phyloP scores from a whole-genome alignment of 2,329 filamentous ascomycete genomes.

The Pseudogymnoascus sp. region DNA sequence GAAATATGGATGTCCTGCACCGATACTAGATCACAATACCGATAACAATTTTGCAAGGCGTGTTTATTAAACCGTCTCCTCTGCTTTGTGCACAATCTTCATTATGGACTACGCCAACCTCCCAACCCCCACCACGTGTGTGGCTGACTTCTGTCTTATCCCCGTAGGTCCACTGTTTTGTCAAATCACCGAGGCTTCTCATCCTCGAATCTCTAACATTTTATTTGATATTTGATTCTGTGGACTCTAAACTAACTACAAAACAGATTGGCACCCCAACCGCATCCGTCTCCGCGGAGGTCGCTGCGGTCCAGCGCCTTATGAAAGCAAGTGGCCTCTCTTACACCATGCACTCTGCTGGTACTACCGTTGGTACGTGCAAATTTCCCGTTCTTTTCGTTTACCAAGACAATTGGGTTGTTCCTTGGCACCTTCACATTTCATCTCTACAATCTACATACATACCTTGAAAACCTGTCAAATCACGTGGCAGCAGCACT shows the following conservation, averaged over 20 bases:
- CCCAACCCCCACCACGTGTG: slow-evolving; percentile 65
- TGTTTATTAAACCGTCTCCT: not conserved
- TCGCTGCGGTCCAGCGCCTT: slow-evolving; percentile 81
- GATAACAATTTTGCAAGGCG: not conserved
- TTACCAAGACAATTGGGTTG: not conserved
- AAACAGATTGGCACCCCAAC: slow-evolving; percentile 68
- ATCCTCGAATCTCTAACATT: not conserved
- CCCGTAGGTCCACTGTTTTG: slow-evolving; percentile 47
- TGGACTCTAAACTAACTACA: slow-evolving; percentile 5
- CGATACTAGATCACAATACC: not conserved
- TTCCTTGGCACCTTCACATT: not conserved
- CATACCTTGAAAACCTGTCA: not conserved
- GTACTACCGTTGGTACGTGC: slow-evolving; percentile 77
- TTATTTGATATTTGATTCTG: not conserved
- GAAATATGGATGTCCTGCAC: not conserved
- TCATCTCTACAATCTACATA: not conserved
- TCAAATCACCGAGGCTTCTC: not conserved
- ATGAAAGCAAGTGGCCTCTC: slow-evolving; percentile 73
- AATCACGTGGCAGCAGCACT: not conserved
- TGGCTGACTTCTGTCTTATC: slow-evolving; percentile 86
- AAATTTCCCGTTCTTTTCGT: not conserved
- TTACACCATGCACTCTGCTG: slow-evolving; percentile 87
- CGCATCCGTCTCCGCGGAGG: slow-evolving; percentile 70
- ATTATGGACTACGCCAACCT: slow-evolving; percentile 37
- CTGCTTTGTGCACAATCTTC: not conserved